Conservation (phyloP, 257 asterid genomes). For the Ligustrum vulgare region DNA sequence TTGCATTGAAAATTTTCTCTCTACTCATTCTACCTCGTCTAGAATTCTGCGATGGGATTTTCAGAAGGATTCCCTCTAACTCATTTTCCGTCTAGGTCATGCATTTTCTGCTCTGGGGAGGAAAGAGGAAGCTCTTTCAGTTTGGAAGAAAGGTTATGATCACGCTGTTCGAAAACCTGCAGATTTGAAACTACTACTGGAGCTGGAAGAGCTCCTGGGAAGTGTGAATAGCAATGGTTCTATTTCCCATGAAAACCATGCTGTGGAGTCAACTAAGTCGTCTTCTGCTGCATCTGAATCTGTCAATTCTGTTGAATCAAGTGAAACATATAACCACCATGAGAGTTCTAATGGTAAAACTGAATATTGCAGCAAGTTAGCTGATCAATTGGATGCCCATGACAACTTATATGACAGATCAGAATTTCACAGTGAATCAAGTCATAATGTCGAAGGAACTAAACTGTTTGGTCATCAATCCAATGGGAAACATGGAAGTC, state of each 20-base stretch:
- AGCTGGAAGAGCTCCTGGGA: conserved; percentile 78
- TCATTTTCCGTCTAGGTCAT: conserved; percentile 52
- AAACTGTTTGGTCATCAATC: conserved; percentile 32
- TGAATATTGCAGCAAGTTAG: conserved; percentile 34
- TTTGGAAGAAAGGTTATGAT: conserved; percentile 88
- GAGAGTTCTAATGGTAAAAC: conserved; percentile 47
- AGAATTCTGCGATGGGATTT: conserved; percentile 6
- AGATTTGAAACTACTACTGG: conserved; percentile 80
- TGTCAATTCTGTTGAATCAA: conserved; percentile 42
- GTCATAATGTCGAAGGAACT: conserved; percentile 19
- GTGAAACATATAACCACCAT: conserved; percentile 37
- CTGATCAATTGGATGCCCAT: conserved; percentile 38
- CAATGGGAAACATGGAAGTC: conserved; percentile 48
- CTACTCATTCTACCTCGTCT: conserved; percentile 10
- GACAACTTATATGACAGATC: conserved; percentile 41
- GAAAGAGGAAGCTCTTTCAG: conserved; percentile 74
- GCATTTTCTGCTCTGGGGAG: conserved; percentile 89
- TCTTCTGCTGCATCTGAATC: conserved; percentile 38
- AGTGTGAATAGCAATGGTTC: conserved; percentile 50
- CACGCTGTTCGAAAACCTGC: conserved; percentile 76
- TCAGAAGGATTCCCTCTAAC: conserved; percentile 29
- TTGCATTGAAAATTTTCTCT: conserved; percentile 8
- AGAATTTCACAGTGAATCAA: conserved; percentile 19
- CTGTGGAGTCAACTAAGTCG: conserved; percentile 42
- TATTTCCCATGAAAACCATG: conserved; percentile 28